Conservation (phyloP, 768 basidiomycete species). For the Xerocomellus chrysenteron region DNA sequence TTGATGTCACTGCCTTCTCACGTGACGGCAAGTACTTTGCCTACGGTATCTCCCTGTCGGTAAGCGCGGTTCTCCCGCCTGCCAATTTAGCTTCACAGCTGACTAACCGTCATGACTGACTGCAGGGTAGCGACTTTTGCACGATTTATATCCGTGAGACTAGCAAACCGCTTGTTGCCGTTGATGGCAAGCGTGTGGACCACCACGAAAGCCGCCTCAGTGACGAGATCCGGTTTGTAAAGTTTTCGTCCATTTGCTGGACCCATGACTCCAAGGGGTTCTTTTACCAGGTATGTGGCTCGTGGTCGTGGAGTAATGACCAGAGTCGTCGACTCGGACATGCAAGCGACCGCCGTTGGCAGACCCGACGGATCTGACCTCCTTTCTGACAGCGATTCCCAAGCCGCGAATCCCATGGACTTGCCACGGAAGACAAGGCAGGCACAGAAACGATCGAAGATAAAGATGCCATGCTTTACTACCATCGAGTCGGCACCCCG, state of each 20-base stretch:
- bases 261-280: conserved; percentile 78
- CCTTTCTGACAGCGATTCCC: conserved; percentile 51
- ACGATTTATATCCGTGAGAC: conserved; percentile 70
- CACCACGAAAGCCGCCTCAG: conserved; percentile 52
- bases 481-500: conserved; percentile 68
- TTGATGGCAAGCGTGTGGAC: conserved; percentile 37
- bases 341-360: neutral
- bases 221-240: conserved; percentile 73
- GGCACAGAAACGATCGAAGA: conserved; percentile 63
- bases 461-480: conserved; percentile 71
- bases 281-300: conserved; percentile 64
- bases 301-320: neutral
- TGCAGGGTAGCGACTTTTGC: conserved; percentile 70
- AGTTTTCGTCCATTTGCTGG: conserved; percentile 74
- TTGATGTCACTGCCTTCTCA: conserved; percentile 61
- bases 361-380: conserved; percentile 2
- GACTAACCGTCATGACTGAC: neutral
- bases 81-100: neutral
- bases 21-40: conserved; percentile 68
- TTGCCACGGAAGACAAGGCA: conserved; percentile 47
- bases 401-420: conserved; percentile 44
- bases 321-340: neutral
- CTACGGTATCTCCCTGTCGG: conserved; percentile 73
- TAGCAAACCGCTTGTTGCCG: conserved; percentile 49
- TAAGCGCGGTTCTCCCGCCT: conserved; percentile 31